Percentiles rank a stretch among this genome's conserved stretches.
phyloP scores from a whole-genome alignment of 2,329 filamentous ascomycete species.

The Alternaria burnsii region DNA sequence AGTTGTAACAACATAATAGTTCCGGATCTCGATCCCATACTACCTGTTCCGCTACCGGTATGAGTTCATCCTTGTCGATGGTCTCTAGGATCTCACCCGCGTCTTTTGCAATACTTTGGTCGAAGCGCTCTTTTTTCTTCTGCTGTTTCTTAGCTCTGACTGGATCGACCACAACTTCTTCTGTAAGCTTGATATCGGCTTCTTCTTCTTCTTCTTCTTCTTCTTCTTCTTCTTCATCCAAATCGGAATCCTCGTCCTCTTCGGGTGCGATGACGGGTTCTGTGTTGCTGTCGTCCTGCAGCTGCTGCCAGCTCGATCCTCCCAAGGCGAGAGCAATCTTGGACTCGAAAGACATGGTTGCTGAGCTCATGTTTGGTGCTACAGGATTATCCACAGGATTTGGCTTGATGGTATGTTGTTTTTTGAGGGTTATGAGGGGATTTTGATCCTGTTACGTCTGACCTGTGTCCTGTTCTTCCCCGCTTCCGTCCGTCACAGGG shows the following conservation, averaged over 20 bases:
- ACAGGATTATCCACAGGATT: not conserved
- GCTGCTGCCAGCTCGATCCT: slow-evolving; percentile 23
- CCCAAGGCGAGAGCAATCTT: slow-evolving; percentile 23
- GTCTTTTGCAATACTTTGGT: slow-evolving; percentile 19
- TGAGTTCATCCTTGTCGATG: slow-evolving; percentile 21
- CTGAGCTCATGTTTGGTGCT: slow-evolving; percentile 6
- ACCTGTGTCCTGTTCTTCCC: not conserved
- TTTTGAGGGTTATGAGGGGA: not conserved
- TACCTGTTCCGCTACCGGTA: slow-evolving; percentile 20
- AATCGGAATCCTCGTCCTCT: not conserved
- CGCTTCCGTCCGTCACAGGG: not conserved
- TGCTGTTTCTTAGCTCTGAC: slow-evolving; percentile 23
- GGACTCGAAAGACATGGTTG: slow-evolving; percentile 21
- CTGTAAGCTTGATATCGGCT: not conserved
- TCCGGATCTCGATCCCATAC: slow-evolving; percentile 39
- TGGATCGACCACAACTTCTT: slow-evolving; percentile 1
- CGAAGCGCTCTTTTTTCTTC: slow-evolving; percentile 26
- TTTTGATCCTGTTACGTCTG: not conserved
- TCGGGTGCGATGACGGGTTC: not conserved
- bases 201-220: slow-evolving; percentile 2
- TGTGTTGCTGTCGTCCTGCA: slow-evolving; percentile 9
- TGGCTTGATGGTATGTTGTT: not conserved
- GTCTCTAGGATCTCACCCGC: slow-evolving; percentile 29
- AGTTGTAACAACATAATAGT: slow-evolving; percentile 43
- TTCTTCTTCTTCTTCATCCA: not conserved